phyloP scores from a whole-genome alignment of 2,329 filamentous ascomycete species.

The Domatiomyces globalis region DNA sequence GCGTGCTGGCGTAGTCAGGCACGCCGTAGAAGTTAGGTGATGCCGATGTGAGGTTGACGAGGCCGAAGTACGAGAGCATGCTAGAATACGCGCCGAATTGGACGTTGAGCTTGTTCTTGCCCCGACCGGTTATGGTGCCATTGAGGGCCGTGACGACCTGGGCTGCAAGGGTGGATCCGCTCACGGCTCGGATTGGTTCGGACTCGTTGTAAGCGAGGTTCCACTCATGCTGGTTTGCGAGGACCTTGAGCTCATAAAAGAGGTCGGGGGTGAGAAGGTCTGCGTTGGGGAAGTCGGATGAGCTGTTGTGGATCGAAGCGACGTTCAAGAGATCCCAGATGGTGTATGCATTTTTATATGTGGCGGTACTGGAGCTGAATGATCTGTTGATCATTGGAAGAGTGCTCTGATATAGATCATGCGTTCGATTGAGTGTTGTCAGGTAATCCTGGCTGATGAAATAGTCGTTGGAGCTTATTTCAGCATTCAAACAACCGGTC shows the following conservation, averaged over 20 bases:
- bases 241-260: constrained; percentile 54
- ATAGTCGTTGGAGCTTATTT: constrained; percentile 45
- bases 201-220: constrained; percentile 63
- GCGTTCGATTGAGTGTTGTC: constrained; percentile 33
- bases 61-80: constrained; percentile 49
- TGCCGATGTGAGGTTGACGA: constrained; percentile 36
- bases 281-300: constrained; percentile 41
- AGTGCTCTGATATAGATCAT: constrained; percentile 40
- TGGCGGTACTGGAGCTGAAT: constrained; percentile 35
- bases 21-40: constrained; percentile 57
- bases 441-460: constrained; percentile 39
- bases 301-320: constrained; percentile 47
- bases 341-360: constrained; percentile 49
- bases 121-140: constrained; percentile 25
- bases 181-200: constrained; percentile 34
- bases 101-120: constrained; percentile 32
- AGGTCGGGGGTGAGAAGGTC: constrained; percentile 47
- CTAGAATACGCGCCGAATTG: constrained; percentile 50
- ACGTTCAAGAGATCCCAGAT: constrained; percentile 54
- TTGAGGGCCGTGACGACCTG: constrained; percentile 38
- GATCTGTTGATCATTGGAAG: constrained; percentile 39
- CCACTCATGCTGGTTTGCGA: constrained; percentile 70
- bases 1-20: constrained; percentile 69
- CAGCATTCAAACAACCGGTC: constrained; percentile 41
- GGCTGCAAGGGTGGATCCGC: constrained; percentile 52